Evolutionary conservation across 139 green algal species (phyloP).

Genomic region (Chlamydomonas incerta): DNA sequence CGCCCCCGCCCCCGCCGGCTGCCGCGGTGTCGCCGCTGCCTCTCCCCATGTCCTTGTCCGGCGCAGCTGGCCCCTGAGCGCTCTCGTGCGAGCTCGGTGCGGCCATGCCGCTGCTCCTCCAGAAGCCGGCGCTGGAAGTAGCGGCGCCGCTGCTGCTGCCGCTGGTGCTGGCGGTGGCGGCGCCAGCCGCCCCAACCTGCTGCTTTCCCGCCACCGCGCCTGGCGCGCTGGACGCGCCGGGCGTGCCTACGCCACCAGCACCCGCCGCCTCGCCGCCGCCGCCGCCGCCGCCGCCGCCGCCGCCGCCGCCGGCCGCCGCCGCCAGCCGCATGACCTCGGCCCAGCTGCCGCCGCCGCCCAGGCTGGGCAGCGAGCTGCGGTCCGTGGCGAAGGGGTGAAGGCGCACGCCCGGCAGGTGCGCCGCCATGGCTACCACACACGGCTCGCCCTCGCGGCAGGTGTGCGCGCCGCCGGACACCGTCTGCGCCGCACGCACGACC

Average conservation of each 20-base stretch:
- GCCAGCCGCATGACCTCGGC: neutral
- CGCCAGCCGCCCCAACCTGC: no score
- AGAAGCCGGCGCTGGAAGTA: no score
- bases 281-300: neutral
- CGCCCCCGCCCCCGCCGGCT: neutral
- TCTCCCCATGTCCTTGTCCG: no score
- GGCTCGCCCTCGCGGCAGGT: neutral
- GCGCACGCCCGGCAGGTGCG: slow-evolving; percentile 17
- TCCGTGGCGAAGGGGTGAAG: slow-evolving; percentile 17
- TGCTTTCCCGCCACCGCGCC: no score
- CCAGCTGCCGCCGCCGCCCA: neutral
- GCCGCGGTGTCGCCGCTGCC: no score
- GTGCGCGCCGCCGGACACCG: neutral
- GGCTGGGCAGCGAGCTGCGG: slow-evolving; percentile 6
- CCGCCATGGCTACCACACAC: slow-evolving; percentile 7
- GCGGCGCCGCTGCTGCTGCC: no score
- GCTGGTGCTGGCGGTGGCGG: no score
- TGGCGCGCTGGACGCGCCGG: no score
- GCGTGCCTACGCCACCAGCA: neutral
- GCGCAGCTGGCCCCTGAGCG: no score
- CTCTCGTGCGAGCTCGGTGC: no score
- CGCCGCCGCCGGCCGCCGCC: no score
- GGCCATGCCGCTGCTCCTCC: no score
- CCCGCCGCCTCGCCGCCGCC: neutral
- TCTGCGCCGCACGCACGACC: neutral